phyloP scores from a whole-genome alignment of 192 early-diverging fungal genomes.

The Polychytrium aggregatum region DNA sequence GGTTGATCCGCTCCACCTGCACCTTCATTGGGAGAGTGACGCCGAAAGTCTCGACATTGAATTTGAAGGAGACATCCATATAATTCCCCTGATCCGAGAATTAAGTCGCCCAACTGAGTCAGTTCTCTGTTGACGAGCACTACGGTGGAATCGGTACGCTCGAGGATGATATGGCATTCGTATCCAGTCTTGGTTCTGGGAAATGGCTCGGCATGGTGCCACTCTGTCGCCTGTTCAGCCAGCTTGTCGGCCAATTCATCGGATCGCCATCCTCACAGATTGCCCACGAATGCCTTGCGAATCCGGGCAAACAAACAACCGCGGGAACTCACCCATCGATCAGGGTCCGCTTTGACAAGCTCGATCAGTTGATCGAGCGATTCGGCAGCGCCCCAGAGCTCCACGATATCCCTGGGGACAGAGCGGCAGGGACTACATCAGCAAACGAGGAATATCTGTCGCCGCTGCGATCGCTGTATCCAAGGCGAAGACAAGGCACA shows the following conservation, averaged over 20 bases:
- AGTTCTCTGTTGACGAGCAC: background rate
- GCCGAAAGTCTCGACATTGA: slow-evolving; percentile 61
- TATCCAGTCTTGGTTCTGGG: too few relatives aligned
- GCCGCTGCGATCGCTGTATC: background rate
- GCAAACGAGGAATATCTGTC: too few relatives aligned
- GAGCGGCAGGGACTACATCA: background rate
- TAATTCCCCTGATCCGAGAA: slow-evolving; percentile 7
- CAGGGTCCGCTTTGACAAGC: slow-evolving; percentile 41
- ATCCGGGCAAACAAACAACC: too few relatives aligned
- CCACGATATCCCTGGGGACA: slow-evolving; percentile 51
- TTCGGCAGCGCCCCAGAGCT: slow-evolving; percentile 61
- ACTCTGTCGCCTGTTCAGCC: too few relatives aligned
- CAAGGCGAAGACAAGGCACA: slow-evolving; percentile 1
- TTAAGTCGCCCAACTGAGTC: background rate
- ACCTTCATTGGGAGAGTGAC: slow-evolving; percentile 56
- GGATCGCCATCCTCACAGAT: too few relatives aligned
- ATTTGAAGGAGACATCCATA: slow-evolving; percentile 22
- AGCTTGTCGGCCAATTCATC: too few relatives aligned
- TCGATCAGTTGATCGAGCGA: slow-evolving; percentile 52
- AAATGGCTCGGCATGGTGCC: too few relatives aligned
- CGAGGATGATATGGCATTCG: too few relatives aligned
- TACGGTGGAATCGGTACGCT: too few relatives aligned
- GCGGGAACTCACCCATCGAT: slow-evolving; percentile 46
- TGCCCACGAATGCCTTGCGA: too few relatives aligned
- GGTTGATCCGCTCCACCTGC: slow-evolving; percentile 71